phyloP scores from a whole-genome alignment of 805 yeast genomes.

The Pichia cephalocereana region DNA sequence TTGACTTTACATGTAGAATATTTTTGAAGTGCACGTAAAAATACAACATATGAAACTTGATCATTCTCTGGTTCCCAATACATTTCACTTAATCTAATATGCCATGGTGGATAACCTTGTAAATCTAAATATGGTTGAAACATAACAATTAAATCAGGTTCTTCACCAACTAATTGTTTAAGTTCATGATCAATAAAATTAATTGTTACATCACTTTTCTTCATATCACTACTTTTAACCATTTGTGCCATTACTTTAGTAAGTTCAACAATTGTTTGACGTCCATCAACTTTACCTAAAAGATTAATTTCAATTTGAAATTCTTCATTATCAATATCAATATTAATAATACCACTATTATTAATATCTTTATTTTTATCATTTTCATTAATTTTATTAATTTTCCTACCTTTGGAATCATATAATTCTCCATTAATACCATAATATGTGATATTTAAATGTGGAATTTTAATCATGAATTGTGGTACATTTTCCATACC shows the following conservation, averaged over 20 bases:
- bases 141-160: constrained; percentile 79
- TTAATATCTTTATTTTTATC: neutral
- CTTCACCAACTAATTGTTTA: constrained; percentile 71
- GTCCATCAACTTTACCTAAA: constrained; percentile 73
- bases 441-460: constrained; percentile 41
- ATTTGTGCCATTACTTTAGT: constrained; percentile 79
- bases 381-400: neutral
- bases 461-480: constrained; percentile 58
- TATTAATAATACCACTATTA: constrained; percentile 16
- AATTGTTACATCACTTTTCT: constrained; percentile 59
- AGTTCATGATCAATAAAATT: constrained; percentile 68
- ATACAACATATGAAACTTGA: constrained; percentile 73
- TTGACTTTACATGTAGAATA: constrained; percentile 79
- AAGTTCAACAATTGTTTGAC: constrained; percentile 80
- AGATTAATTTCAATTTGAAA: constrained; percentile 56
- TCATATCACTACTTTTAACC: constrained; percentile 50
- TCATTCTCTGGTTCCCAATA: constrained; percentile 86
- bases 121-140: constrained; percentile 84
- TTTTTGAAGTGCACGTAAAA: constrained; percentile 64
- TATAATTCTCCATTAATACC: constrained; percentile 30
- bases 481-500: constrained; percentile 62
- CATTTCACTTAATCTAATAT: constrained; percentile 79
- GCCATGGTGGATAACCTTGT: constrained; percentile 99
- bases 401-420: neutral
- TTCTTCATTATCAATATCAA: constrained; percentile 13